Evolutionary conservation across 352 stramenopile species (phyloP), one percentile per base, ranked within the genome.

Genomic region (Phytophthora idaei): DNA sequence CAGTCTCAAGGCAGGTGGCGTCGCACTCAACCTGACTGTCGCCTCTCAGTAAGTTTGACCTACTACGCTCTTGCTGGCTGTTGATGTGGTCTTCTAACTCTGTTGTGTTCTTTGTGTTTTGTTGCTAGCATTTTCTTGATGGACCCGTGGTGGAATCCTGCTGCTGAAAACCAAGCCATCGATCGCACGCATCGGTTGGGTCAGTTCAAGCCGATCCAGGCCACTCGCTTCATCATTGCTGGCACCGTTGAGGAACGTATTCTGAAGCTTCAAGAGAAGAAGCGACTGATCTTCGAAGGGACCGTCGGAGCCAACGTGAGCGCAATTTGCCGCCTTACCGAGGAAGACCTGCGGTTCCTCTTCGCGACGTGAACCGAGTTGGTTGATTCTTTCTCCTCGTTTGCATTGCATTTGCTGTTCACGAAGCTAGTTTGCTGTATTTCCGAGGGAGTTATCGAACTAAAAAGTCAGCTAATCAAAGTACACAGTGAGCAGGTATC

Each of bases 131-230:
- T 99, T 55, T 99, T 98, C 69, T 58, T 98, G 25, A 97, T 98
- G 92, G 94, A 99, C 72, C 97, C 97, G 28, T 99, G 97, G 97
- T 99, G 97, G 97, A 99, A 99, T 71, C 96, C 97, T 36, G 97
- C 97, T 4, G 97, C 96, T 37, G 88, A 96, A 66, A 92, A 90
- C 57, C 88, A 96, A 67, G 98, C 98, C 1, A 99, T 99, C 66
- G 96, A 99, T 74, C 92, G 98, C 45, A 99, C 97, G 14, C 98
- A 99, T 81, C 92, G 98, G 15, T 81, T 99, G 1, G 98, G 98
- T 0, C 98, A 99, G 67, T 98, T 98, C 67, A 97, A 98, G 51
- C 92, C 97, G 2, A 98, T 99, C 72, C 81, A 97, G 57, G 98
- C 97, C 11, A 97, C 98, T 39, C 87, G 97, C 28, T 99, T 99